Base-by-base conservation (phyloP, 106 monocot species). In the Iris macrosiphon region DNA sequence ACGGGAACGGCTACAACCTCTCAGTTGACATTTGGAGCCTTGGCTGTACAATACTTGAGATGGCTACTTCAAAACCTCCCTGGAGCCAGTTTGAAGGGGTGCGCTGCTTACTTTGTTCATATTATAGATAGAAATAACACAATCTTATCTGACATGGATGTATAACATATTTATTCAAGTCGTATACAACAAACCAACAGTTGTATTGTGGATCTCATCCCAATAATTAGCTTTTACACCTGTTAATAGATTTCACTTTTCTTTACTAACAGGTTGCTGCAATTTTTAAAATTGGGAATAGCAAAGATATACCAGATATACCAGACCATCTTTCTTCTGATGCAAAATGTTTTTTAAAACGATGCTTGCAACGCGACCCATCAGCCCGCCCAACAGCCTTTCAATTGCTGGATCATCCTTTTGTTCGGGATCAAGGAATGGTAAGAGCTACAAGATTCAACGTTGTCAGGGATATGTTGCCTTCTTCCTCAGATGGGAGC, bases 1-100 rank as follows among this genome's bases (percentile, higher is more conserved):
- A 87, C 61, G 24, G 23, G 13, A 69, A 25, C 66, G 92, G 93
- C 9, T 93, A 88, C 70, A 76, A 68, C 24, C 74, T 93, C 11
- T 51, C 93, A 11, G 88, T 83, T 12, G 93, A 93, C 58, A 88
- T 93, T 40, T 93, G 93, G 93, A 93, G 93, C 64, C 83, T 93
- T 62, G 93, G 87, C 13, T 93, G 93, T 20, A 93, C 87, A 27
- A 61, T 93, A 59, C 59, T 93, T 39, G 93, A 93, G 65, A 93
- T 93, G 88, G 87, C 80, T 31, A 84, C 87, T 30, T 65, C 80
- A 17, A 93, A 75, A 69, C 88, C 87, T 68, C 93, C 93, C 29
- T 93, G 93, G 93, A 75, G 62, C 55, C 67, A 76, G 32, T 93
- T 52, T 57, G 80, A 80, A 68, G 93, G 83, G 80, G 93, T 93